These are phyloP conservation scores for Neocatenulostroma microsporum DNA, from an alignment of 2,329 filamentous ascomycete species.

Conservation along the genomic window DNA sequence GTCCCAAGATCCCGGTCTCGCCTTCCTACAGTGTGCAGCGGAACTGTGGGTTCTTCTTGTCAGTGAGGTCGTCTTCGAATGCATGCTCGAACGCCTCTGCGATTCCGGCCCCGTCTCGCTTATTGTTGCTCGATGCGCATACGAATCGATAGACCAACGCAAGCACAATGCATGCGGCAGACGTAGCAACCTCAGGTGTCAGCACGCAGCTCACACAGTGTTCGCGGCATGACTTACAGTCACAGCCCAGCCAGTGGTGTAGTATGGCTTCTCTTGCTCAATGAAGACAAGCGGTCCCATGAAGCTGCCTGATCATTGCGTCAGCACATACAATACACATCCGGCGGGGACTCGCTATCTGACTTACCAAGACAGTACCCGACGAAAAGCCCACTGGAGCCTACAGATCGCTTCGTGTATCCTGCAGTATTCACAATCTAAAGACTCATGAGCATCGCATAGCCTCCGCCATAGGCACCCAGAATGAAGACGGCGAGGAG, in stretches of 20 bases:
- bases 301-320: slow-evolving; percentile 33
- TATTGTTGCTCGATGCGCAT: slow-evolving; percentile 39
- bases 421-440: slow-evolving; percentile 46
- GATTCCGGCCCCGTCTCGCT: slow-evolving; percentile 37
- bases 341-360: too few relatives aligned
- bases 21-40: slow-evolving; percentile 4
- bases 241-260: slow-evolving; percentile 34
- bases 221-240: slow-evolving; percentile 16
- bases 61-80: slow-evolving; percentile 36
- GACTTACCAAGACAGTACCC: slow-evolving; percentile 44
- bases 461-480: slow-evolving; percentile 40
- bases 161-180: slow-evolving; percentile 29
- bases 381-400: slow-evolving; percentile 44
- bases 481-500: slow-evolving; percentile 46
- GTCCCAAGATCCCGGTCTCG: too few relatives aligned
- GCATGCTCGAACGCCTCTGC: slow-evolving; percentile 47
- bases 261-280: slow-evolving; percentile 35
- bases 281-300: slow-evolving; percentile 40
- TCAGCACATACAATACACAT: slow-evolving; percentile 7
- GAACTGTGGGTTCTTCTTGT: slow-evolving; percentile 6
- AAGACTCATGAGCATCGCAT: slow-evolving; percentile 45
- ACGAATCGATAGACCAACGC: slow-evolving; percentile 39
- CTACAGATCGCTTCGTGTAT: slow-evolving; percentile 45
- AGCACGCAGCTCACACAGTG: too few relatives aligned
- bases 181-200: slow-evolving; percentile 18